phyloP scores from a whole-genome alignment of 116 monocot species.

The Zostera marina region DNA sequence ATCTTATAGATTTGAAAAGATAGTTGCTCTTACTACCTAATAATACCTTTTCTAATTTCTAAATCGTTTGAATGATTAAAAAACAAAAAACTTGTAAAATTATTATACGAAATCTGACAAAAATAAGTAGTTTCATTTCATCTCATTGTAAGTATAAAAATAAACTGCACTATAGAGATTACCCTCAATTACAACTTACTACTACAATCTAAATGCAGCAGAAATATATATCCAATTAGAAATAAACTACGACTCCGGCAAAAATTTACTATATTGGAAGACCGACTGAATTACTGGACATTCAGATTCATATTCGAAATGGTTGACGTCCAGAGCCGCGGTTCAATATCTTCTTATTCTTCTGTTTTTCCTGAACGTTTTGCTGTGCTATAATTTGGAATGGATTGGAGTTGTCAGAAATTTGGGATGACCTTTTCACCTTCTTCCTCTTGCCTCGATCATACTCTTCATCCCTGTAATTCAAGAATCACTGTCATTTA shows the following conservation, averaged over 20 bases:
- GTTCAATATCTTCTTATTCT: slow-evolving; percentile 10
- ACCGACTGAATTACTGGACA: background rate
- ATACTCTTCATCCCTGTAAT: slow-evolving; percentile 62
- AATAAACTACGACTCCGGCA: no score
- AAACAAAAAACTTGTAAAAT: no score
- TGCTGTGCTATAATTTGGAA: slow-evolving; percentile 46
- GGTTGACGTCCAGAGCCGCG: slow-evolving; percentile 7
- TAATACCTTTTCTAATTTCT: no score
- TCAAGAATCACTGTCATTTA: background rate
- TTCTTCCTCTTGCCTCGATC: slow-evolving; percentile 76
- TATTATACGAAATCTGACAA: no score
- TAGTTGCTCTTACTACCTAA: no score
- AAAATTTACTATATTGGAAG: no score
- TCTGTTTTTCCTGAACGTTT: slow-evolving; percentile 20
- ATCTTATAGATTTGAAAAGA: no score
- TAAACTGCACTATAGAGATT: background rate
- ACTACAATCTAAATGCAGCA: background rate
- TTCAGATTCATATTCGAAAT: slow-evolving; percentile 10
- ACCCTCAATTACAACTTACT: background rate
- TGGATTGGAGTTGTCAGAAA: slow-evolving; percentile 27
- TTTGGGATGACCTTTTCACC: slow-evolving; percentile 19
- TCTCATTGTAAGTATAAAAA: no score
- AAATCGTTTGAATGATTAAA: no score
- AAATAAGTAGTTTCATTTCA: background rate
- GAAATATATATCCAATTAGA: no score